phyloP scores from a whole-genome alignment of 495 filamentous ascomycete species.

The Penicillium angulare region DNA sequence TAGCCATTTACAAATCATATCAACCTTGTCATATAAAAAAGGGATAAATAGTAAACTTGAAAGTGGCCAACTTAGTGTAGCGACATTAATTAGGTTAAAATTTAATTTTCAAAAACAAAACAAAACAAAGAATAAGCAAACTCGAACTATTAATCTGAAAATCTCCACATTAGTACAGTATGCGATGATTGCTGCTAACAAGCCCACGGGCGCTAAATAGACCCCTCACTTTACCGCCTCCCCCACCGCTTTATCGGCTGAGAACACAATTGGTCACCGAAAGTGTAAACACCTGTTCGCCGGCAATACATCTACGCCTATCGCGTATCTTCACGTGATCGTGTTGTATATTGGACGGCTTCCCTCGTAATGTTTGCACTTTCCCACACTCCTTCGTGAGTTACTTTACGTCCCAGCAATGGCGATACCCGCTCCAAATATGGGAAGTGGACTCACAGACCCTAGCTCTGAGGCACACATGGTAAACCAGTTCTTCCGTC shows the following conservation, averaged over 20 bases:
- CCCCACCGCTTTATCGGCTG: not conserved
- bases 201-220: not conserved
- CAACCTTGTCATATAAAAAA: too few species aligned
- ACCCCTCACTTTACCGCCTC: not conserved
- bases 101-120: too few species aligned
- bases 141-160: too few species aligned
- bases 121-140: too few species aligned
- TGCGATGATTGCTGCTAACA: not conserved
- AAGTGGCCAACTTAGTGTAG: too few species aligned
- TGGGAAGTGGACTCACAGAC: conserved; percentile 9
- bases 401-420: conserved; percentile 4
- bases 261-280: not conserved
- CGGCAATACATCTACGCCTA: too few species aligned
- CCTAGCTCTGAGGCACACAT: conserved; percentile 18
- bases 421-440: conserved; percentile 8
- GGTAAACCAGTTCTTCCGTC: not conserved
- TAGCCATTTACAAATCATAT: too few species aligned
- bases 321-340: conserved; percentile 14
- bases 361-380: conserved; percentile 6
- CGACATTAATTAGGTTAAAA: too few species aligned
- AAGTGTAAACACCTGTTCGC: not conserved
- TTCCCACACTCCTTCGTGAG: conserved; percentile 5
- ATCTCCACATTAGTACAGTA: too few species aligned
- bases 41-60: too few species aligned
- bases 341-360: conserved; percentile 10